These are phyloP conservation scores for Trichosporon sp. DNA, from an alignment of 1,284 basidiomycete species.

Conservation along the genomic window DNA sequence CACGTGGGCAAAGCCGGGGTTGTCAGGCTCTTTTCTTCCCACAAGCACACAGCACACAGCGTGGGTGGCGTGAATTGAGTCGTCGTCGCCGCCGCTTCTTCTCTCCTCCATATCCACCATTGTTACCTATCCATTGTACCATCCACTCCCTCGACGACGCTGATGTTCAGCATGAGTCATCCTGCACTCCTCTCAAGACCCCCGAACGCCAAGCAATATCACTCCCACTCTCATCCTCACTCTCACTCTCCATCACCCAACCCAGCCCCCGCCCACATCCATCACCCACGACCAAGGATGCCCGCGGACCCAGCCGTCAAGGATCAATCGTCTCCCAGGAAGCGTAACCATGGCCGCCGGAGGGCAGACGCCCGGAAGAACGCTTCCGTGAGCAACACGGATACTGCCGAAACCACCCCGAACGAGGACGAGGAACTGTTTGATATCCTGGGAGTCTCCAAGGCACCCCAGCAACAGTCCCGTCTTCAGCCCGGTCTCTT, in stretches of 20 bases:
- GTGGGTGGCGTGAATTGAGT: constrained; percentile 11
- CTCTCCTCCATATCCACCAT: constrained; percentile 6
- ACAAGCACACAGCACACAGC: neutral
- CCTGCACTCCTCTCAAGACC: constrained; percentile 15
- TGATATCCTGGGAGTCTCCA: constrained; percentile 42
- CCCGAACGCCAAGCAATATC: constrained; percentile 9
- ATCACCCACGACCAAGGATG: constrained; percentile 10
- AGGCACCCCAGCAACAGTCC: constrained; percentile 22
- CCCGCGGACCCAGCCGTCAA: constrained; percentile 1
- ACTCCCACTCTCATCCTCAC: constrained; percentile 3
- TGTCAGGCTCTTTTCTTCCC: constrained; percentile 7
- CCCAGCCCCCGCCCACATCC: neutral
- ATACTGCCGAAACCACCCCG: constrained; percentile 20
- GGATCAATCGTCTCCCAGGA: constrained; percentile 4
- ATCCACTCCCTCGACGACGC: constrained; percentile 14
- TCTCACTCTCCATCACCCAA: constrained; percentile 7
- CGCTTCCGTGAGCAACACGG: constrained; percentile 25
- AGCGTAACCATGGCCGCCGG: constrained; percentile 13
- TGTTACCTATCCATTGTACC: constrained; percentile 10
- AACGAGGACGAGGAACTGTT: constrained; percentile 43
- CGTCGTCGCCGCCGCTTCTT: constrained; percentile 8
- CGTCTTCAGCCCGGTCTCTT: constrained; percentile 7
- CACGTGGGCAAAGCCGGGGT: neutral
- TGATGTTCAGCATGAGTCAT: constrained; percentile 16
- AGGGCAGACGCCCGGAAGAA: constrained; percentile 12